Conservation (phyloP, 495 filamentous ascomycete species). For the Hypoxylon lienhwacheense region DNA sequence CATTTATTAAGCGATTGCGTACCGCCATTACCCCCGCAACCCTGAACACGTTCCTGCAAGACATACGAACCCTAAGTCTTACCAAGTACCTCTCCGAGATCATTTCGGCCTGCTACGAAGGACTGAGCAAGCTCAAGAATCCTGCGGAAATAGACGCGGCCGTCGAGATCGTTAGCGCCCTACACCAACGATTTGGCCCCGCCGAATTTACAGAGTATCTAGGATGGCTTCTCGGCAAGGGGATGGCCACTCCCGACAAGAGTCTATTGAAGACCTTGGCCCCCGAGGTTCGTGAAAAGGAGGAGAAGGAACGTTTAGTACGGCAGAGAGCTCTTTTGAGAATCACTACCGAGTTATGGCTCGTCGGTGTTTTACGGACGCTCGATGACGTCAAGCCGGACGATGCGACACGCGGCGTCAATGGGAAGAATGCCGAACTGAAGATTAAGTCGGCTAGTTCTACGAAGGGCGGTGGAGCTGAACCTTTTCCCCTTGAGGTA, state of each 20-base stretch:
- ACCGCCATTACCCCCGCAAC: slow-evolving; percentile 82
- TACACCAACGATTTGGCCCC: slow-evolving; percentile 95
- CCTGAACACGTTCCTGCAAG: slow-evolving; percentile 80
- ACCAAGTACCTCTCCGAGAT: slow-evolving; percentile 98
- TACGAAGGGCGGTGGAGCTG: slow-evolving; percentile 60
- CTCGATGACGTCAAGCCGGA: slow-evolving; percentile 91
- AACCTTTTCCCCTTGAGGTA: slow-evolving; percentile 94
- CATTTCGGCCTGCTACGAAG: slow-evolving; percentile 96
- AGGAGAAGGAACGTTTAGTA: slow-evolving; percentile 89
- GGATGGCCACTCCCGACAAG: slow-evolving; percentile 90
- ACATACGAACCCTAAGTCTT: slow-evolving; percentile 88
- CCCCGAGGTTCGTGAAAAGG: slow-evolving; percentile 83
- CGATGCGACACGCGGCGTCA: slow-evolving; percentile 65
- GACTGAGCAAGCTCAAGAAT: slow-evolving; percentile 86
- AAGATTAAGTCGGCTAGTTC: slow-evolving; percentile 52
- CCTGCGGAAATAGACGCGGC: slow-evolving; percentile 87
- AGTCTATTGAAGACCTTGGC: slow-evolving; percentile 74
- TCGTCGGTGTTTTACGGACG: slow-evolving; percentile 82
- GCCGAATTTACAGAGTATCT: slow-evolving; percentile 87
- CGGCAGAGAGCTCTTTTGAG: slow-evolving; percentile 85
- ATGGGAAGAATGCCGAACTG: slow-evolving; percentile 57
- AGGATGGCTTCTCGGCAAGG: slow-evolving; percentile 90
- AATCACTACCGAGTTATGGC: slow-evolving; percentile 94
- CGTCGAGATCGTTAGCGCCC: slow-evolving; percentile 87
- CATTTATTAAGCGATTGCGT: slow-evolving; percentile 95